Percentiles rank a stretch among this genome's conserved stretches.
Evolutionary conservation across 2,329 filamentous ascomycete genomes (phyloP).

Genomic region (Epichloe glyceriae): DNA sequence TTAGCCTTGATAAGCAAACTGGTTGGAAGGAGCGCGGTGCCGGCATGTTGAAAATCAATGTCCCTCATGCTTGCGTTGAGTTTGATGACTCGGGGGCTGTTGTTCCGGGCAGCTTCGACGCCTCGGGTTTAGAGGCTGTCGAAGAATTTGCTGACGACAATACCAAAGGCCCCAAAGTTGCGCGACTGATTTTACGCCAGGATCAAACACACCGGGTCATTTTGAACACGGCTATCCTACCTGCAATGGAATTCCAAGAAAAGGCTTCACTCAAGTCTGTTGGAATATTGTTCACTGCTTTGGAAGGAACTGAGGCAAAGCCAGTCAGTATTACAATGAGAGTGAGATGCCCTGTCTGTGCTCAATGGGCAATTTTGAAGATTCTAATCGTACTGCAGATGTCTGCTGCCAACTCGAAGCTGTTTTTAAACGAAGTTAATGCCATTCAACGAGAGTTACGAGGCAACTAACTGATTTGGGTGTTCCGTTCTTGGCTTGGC

Average conservation of each 20-base stretch:
- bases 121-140: constrained; percentile 35
- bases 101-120: constrained; percentile 42
- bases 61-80: constrained; percentile 43
- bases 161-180: constrained; percentile 29
- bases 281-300: constrained; percentile 52
- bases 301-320: constrained; percentile 41
- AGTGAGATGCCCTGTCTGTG: constrained; percentile 26
- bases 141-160: constrained; percentile 21
- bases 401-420: constrained; percentile 39
- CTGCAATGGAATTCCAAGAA: constrained; percentile 67
- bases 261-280: constrained; percentile 61
- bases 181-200: constrained; percentile 78
- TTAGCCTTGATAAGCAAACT: constrained; percentile 56
- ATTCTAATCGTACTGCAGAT: constrained; percentile 26
- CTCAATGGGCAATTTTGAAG: neutral
- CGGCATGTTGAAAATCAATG: constrained; percentile 76
- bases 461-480: constrained; percentile 21
- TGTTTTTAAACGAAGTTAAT: constrained; percentile 35
- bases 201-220: constrained; percentile 80
- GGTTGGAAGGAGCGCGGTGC: constrained; percentile 85
- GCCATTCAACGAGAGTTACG: constrained; percentile 39
- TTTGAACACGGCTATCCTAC: constrained; percentile 70
- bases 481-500: neutral
- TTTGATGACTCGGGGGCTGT: constrained; percentile 38
- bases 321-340: constrained; percentile 49